Percentiles rank a stretch among this genome's conserved stretches.
Evolutionary conservation across 139 green algal species (phyloP).

Genomic region (Nannochloris sp.): DNA sequence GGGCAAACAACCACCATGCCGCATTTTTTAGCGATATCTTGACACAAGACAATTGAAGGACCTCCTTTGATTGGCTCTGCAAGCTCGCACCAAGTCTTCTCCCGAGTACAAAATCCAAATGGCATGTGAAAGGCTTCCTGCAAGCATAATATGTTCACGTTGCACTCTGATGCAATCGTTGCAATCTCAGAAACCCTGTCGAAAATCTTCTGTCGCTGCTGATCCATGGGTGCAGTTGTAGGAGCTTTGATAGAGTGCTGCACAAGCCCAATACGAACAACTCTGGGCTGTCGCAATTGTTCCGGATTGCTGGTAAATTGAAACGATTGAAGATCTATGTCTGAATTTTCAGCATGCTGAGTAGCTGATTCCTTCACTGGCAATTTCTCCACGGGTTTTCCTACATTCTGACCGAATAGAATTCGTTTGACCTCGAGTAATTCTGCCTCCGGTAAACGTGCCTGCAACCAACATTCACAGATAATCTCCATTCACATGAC

Average conservation of each 20-base stretch:
- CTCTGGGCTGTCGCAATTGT: constrained; percentile 61
- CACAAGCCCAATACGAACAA: constrained; percentile 75
- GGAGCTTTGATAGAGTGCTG: constrained; percentile 71
- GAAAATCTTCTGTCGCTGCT: constrained; percentile 49
- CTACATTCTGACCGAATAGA: constrained; percentile 66
- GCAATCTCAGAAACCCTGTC: constrained; percentile 51
- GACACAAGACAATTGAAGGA: constrained; percentile 27
- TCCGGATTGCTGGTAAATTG: constrained; percentile 66
- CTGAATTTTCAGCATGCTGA: not conserved
- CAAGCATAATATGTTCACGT: constrained; percentile 87
- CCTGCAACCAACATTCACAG: constrained; percentile 20
- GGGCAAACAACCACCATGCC: constrained; percentile 67
- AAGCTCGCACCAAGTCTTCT: constrained; percentile 90
- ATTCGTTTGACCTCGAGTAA: constrained; percentile 58
- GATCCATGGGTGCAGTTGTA: constrained; percentile 69
- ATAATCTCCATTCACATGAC: not conserved
- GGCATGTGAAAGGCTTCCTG: constrained; percentile 91
- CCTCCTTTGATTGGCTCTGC: constrained; percentile 71
- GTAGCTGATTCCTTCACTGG: constrained; percentile 8
- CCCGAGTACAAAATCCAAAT: constrained; percentile 94
- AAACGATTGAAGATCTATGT: constrained; percentile 66
- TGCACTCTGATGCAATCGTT: constrained; percentile 55
- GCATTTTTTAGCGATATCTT: constrained; percentile 31
- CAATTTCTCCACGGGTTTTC: constrained; percentile 38
- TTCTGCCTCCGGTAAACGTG: constrained; percentile 55